These are phyloP conservation scores for Thelephora aurantiotincta DNA, from an alignment of 768 basidiomycete species.

Conservation along the genomic window DNA sequence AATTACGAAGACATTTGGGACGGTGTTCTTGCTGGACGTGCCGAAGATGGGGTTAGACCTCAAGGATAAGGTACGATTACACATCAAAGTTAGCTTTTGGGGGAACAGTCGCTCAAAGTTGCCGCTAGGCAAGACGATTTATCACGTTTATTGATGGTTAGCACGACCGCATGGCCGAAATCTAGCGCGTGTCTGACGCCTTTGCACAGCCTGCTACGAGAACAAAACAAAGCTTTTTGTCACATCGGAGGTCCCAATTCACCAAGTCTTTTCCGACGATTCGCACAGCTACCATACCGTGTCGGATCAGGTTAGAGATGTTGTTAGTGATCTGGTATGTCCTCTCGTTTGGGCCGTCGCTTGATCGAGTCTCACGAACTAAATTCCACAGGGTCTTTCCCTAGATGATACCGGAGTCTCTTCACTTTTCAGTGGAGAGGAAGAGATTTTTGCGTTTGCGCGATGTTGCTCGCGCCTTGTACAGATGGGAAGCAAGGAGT, in stretches of 20 bases:
- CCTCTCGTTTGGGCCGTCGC: constrained; percentile 8
- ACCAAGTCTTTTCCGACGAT: constrained; percentile 79
- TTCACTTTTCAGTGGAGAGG: constrained; percentile 91
- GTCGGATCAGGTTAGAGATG: constrained; percentile 78
- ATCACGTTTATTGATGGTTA: constrained; percentile 93
- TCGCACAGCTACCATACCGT: constrained; percentile 23
- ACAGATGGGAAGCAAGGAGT: constrained; percentile 85
- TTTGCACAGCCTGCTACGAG: constrained; percentile 67
- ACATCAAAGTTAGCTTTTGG: background rate
- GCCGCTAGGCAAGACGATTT: constrained; percentile 70
- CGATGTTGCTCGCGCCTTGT: constrained; percentile 80
- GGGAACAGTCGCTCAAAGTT: background rate
- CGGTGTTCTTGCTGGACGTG: constrained; percentile 78
- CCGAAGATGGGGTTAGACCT: constrained; percentile 77
- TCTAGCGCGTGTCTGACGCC: background rate
- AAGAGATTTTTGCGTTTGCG: constrained; percentile 95
- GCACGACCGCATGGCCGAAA: constrained; percentile 14
- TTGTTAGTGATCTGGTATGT: constrained; percentile 91
- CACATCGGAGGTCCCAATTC: constrained; percentile 86
- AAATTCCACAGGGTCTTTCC: constrained; percentile 49
- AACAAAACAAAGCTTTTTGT: constrained; percentile 88
- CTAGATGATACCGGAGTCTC: constrained; percentile 64
- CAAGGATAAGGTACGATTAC: constrained; percentile 62
- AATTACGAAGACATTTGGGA: constrained; percentile 76
- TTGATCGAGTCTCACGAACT: constrained; percentile 4